Conservation (phyloP, 495 filamentous ascomycete genomes). For the Lineolata rhizophorae region DNA sequence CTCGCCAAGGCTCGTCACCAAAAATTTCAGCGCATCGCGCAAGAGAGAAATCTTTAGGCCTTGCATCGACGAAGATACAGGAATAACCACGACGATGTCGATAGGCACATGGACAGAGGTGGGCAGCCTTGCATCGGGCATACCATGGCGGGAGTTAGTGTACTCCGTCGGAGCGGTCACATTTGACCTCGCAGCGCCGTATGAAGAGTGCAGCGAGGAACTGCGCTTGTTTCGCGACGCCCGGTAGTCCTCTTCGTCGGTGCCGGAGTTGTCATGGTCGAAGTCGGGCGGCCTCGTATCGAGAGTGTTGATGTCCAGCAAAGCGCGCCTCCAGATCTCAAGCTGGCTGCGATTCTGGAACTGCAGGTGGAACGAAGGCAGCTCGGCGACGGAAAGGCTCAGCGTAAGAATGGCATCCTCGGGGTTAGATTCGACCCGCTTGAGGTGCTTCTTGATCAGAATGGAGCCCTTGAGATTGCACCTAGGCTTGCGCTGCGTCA, state of each 20-base stretch:
- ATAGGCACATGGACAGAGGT: conserved; percentile 71
- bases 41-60: conserved; percentile 92
- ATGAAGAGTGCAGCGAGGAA: conserved; percentile 72
- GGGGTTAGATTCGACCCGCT: conserved; percentile 40
- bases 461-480: conserved; percentile 96
- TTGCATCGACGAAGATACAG: conserved; percentile 96
- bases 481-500: conserved; percentile 32
- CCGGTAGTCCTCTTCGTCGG: conserved; percentile 83
- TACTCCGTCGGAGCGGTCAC: conserved; percentile 65
- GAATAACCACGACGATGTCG: conserved; percentile 91
- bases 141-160: conserved; percentile 30
- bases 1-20: conserved; percentile 80
- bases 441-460: conserved; percentile 93
- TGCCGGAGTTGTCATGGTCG: conserved; percentile 58
- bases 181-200: conserved; percentile 57
- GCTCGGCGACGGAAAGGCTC: conserved; percentile 76
- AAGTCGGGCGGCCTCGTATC: conserved; percentile 32
- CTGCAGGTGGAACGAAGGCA: conserved; percentile 90
- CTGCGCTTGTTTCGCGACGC: conserved; percentile 42
- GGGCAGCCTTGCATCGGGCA: conserved; percentile 27
- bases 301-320: conserved; percentile 59
- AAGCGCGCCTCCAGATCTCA: conserved; percentile 75
- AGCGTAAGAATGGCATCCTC: conserved; percentile 77
- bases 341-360: conserved; percentile 74
- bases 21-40: conserved; percentile 81